Conservation (phyloP, 2,329 filamentous ascomycete species). For the Aspergillus melleus region DNA sequence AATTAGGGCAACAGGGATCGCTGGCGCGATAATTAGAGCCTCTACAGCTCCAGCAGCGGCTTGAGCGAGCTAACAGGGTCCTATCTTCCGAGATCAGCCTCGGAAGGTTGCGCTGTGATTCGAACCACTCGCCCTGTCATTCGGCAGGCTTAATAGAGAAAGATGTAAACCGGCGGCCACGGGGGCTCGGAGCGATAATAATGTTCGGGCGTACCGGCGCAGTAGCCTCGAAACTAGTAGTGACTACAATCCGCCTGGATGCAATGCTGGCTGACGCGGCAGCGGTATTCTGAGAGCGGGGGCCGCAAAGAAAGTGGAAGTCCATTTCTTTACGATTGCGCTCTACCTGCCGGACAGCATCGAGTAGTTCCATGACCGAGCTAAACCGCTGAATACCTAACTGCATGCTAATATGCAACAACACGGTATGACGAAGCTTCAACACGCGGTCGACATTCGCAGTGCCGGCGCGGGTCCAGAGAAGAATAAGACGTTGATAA, state of each 20-base stretch:
- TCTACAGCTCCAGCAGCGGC: background rate
- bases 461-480: background rate
- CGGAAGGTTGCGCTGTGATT: background rate
- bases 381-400: background rate
- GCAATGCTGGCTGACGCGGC: no score
- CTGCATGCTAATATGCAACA: background rate
- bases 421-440: background rate
- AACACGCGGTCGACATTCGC: background rate
- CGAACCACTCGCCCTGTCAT: background rate
- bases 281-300: no score
- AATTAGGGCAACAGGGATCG: background rate
- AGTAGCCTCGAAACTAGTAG: no score
- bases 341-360: no score
- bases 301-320: no score
- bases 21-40: background rate
- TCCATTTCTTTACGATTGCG: no score
- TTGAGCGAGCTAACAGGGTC: background rate
- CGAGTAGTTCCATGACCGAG: no score
- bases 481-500: background rate
- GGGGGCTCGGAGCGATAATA: no score
- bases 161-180: no score
- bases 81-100: background rate
- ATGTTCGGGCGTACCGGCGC: no score
- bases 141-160: background rate
- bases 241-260: no score